phyloP scores from a whole-genome alignment of 2,329 filamentous ascomycete species.

The Sporothrix euskadiensis region DNA sequence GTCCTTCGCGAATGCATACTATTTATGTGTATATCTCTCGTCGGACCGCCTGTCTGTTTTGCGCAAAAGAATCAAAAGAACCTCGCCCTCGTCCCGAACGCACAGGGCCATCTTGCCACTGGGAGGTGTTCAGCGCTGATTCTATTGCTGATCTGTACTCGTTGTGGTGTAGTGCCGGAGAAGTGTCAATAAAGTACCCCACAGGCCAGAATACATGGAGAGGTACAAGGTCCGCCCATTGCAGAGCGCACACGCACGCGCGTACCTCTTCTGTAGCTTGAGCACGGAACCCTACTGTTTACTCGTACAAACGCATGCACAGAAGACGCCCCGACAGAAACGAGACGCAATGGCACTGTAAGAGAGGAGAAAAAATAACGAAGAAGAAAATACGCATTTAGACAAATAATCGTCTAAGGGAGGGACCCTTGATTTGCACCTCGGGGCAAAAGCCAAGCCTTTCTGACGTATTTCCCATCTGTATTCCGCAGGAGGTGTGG shows the following conservation, averaged over 20 bases:
- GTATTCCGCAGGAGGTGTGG: constrained; percentile 1
- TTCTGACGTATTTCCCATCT: constrained; percentile 23
- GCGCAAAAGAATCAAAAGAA: not conserved
- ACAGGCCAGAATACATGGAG: not conserved
- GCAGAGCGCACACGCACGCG: not conserved
- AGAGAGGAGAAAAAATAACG: not conserved
- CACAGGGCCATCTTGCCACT: constrained; percentile 12
- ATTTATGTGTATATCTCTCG: too few relatives aligned
- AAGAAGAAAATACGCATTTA: not conserved
- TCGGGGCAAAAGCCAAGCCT: constrained; percentile 20
- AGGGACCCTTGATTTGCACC: constrained; percentile 22
- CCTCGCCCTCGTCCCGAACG: not conserved
- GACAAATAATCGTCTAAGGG: not conserved
- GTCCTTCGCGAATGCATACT: not conserved
- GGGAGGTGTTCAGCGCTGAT: not conserved
- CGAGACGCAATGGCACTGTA: not conserved
- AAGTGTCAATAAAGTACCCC: constrained; percentile 11
- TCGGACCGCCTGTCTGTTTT: not conserved
- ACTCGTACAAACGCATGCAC: not conserved
- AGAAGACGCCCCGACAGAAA: not conserved
- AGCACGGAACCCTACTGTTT: not conserved
- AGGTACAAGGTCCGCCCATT: not conserved
- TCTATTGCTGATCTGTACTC: not conserved
- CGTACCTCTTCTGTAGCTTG: not conserved
- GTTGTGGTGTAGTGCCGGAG: constrained; percentile 8